Evolutionary conservation across 768 basidiomycete species (phyloP), one percentile per base, ranked within the genome.

Genomic region (Auricularia cornea): DNA sequence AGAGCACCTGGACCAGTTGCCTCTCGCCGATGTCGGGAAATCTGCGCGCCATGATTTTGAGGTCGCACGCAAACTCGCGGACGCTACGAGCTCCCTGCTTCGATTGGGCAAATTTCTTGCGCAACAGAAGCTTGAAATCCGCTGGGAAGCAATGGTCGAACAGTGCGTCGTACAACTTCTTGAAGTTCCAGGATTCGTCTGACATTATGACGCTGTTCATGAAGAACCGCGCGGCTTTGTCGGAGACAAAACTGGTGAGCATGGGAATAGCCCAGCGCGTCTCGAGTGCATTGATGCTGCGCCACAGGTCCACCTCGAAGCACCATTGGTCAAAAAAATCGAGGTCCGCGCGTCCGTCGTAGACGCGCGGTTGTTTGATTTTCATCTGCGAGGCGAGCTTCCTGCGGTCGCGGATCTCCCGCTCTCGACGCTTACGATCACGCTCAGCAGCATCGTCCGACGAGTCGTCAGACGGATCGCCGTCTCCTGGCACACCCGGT

Each of bases 101-200:
- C 6, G 61, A 66, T 0, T 57, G 41, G 0, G 66, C 54, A 0
- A 80, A 64, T 28, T 72, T 71, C 3, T 70, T 63, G 0, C 69
- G 32, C 61, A 74, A 74, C 31, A 73, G 59, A 5, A 68, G 40
- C 0, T 67, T 32, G 51, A 70, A 77, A 60, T 75, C 65, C 0
- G 70, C 56, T 0, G 76, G 76, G 66, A 78, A 79, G 32, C 77
- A 76, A 29, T 74, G 75, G 28, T 77, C 68, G 60, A 75, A 78
- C 23, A 79, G 16, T 29, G 68, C 71, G 3, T 61, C 28, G 59
- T 76, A 77, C 62, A 78, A 78, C 2, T 69, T 31, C 8, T 65
- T 33, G 0, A 78, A 33, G 0, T 29, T 63, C 75, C 76, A 79
- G 0, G 67, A 38, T 2, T 70, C 61, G 0, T 68, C 61, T 3